Base-by-base conservation (phyloP, 352 stramenopile species). In the Thalassiosira hispida region DNA sequence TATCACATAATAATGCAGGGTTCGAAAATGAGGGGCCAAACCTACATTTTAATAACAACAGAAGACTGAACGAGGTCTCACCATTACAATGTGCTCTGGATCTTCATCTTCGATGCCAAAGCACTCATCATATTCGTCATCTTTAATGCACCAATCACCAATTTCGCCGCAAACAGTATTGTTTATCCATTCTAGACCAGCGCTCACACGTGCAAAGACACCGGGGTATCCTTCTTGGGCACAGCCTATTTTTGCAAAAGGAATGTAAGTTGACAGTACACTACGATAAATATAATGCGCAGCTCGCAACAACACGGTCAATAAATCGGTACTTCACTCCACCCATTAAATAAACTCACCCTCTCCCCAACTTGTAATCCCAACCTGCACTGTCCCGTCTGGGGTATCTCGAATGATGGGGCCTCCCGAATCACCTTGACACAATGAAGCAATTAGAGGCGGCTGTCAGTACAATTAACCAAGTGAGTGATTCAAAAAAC, bases 131-230 rank as follows among this genome's bases (percentile, higher is more conserved):
- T 31, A 18, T 29, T 47, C 57, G 5, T 66, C 57, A n/a, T 49
- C 29, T 27, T 27, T 29, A 33, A 8, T 31, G 16, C 57, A 66
- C 31, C 35, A 51, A 7, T 66, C 29, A 9, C 31, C 31, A 12
- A 49, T 33, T 20, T 52, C 35, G n/a, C 44, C 27, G 38, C 57
- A 66, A 1, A 49, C 57, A 66, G 31, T 53, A 29, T 4, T 29
- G 9, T 46, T 47, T 35, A 66, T 66, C 57, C 57, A 66, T 1
- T 66, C 57, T 33, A 53, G 4, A 35, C 38, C 33, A 11, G 35
- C 22, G 42, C 60, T 68, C 8, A 68, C 42, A 12, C 60, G 60
- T 2, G 60, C 16, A 12, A 18, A 68, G 29, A 68, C 35, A 40
- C 60, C 42, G 7, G 16, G 16, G 18, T n/a, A 47, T 3, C n/a